Percentiles rank a stretch among this genome's conserved stretches.
Conservation (phyloP, 306 rosid genomes). For the Begonia masoniana region DNA sequence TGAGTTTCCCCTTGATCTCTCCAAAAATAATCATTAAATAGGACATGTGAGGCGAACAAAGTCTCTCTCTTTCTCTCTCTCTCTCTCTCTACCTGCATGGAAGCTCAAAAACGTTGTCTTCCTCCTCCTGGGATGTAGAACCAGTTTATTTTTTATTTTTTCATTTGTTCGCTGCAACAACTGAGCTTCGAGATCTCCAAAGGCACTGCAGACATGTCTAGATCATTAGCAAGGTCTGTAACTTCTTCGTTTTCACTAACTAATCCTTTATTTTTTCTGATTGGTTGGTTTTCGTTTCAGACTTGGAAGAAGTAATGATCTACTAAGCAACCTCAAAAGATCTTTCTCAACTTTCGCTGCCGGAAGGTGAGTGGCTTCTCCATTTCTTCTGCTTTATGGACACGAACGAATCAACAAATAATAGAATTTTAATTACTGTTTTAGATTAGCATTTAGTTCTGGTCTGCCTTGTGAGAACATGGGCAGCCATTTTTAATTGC, state of each 20-base stretch:
- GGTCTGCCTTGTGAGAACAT: too few relatives aligned
- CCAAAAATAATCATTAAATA: constrained; percentile 17
- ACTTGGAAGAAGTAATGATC: too few relatives aligned
- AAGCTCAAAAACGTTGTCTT: constrained; percentile 12
- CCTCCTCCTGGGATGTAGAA: constrained; percentile 21
- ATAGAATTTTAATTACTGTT: too few relatives aligned
- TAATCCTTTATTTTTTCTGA: neutral
- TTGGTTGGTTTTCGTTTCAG: too few relatives aligned
- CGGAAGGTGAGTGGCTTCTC: neutral
- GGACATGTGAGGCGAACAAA: constrained; percentile 13
- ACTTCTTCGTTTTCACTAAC: neutral
- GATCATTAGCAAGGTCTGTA: constrained; percentile 46
- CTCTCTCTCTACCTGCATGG: constrained; percentile 25
- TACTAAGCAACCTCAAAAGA: neutral
- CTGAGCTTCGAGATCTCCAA: neutral
- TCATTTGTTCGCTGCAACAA: neutral
- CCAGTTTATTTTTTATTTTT: neutral
- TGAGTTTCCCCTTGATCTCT: neutral
- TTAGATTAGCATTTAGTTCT: too few relatives aligned
- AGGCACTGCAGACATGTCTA: constrained; percentile 25
- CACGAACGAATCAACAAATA: too few relatives aligned
- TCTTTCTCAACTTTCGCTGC: neutral
- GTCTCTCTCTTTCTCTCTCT: constrained; percentile 10
- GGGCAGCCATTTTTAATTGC: too few relatives aligned
- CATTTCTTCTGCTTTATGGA: too few relatives aligned